Percentiles rank a stretch among this genome's conserved stretches.
Evolutionary conservation across 805 yeast species (phyloP).

Genomic region (Metschnikowia anglica): DNA sequence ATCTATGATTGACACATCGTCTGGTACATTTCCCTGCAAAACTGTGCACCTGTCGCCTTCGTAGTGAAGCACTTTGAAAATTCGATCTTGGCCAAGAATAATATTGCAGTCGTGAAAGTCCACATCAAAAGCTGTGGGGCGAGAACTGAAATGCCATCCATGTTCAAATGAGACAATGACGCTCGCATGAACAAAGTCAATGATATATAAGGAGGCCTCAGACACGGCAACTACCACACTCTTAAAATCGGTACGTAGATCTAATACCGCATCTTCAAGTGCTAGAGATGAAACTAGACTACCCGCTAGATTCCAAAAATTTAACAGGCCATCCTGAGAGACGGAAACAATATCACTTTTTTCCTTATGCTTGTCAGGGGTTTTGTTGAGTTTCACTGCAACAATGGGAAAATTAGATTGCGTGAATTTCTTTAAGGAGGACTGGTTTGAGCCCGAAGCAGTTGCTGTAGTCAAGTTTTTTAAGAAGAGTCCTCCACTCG

Average conservation of each 20-base stretch:
- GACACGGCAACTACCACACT: conserved; percentile 25
- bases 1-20: conserved; percentile 17
- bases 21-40: conserved; percentile 14
- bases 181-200: conserved; percentile 19
- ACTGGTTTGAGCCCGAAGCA: conserved; percentile 26
- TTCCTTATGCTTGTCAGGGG: conserved; percentile 26
- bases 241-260: conserved; percentile 28
- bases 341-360: conserved; percentile 30
- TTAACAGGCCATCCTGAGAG: conserved; percentile 24
- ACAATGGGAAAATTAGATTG: conserved; percentile 18
- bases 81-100: conserved; percentile 22
- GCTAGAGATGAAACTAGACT: not conserved
- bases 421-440: conserved; percentile 22
- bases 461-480: conserved; percentile 37
- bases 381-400: conserved; percentile 22
- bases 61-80: conserved; percentile 28
- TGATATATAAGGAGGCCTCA: conserved; percentile 16
- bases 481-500: conserved; percentile 30
- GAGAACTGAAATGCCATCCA: conserved; percentile 18
- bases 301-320: conserved; percentile 26
- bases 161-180: conserved; percentile 16
- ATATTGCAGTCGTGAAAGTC: conserved; percentile 36
- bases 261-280: conserved; percentile 3
- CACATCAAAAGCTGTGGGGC: conserved; percentile 21
- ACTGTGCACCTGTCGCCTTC: not conserved